A percentile compares a stretch with the other conserved stretches of the same genome.
Conservation (phyloP, 2,329 filamentous ascomycete species). For the Paracorniculantispora psalliotae region DNA sequence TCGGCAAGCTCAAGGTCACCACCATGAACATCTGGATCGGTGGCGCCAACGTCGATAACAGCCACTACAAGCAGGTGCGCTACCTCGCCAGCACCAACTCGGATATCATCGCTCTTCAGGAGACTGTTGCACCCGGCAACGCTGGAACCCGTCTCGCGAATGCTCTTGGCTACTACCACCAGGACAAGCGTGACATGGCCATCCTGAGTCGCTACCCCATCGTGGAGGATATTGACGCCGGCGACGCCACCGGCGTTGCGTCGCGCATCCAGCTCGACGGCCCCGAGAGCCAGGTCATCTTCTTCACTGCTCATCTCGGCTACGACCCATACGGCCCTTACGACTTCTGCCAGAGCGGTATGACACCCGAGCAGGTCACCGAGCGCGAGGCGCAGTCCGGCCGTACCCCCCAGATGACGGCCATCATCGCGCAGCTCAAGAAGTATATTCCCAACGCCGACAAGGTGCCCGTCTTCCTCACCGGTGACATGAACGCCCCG, state of each 20-base stretch:
- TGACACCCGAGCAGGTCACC: slow-evolving; percentile 29
- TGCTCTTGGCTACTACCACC: slow-evolving; percentile 35
- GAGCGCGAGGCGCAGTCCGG: slow-evolving; percentile 31
- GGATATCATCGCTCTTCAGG: slow-evolving; percentile 37
- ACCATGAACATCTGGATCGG: slow-evolving; percentile 38
- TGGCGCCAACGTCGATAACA: slow-evolving; percentile 30
- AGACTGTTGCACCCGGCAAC: slow-evolving; percentile 23
- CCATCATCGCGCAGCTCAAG: slow-evolving; percentile 30
- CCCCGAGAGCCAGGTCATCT: slow-evolving; percentile 25
- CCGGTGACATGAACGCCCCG: slow-evolving; percentile 40
- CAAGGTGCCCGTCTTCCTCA: slow-evolving; percentile 31
- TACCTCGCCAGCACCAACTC: slow-evolving; percentile 28
- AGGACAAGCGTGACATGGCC: slow-evolving; percentile 29
- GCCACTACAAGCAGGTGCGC: slow-evolving; percentile 35
- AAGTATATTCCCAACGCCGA: slow-evolving; percentile 26
- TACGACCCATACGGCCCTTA: slow-evolving; percentile 39
- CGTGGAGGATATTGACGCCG: slow-evolving; percentile 22
- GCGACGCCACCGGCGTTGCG: slow-evolving; percentile 26
- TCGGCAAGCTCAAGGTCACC: slow-evolving; percentile 31
- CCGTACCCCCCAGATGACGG: slow-evolving; percentile 33
- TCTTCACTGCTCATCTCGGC: slow-evolving; percentile 34
- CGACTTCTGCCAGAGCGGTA: slow-evolving; percentile 36
- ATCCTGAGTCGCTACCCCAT: slow-evolving; percentile 38
- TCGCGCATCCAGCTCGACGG: slow-evolving; percentile 33
- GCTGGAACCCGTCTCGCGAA: slow-evolving; percentile 30